These are phyloP conservation scores for Corymbia citriodora DNA, from an alignment of 441 rosid species.

Conservation along the genomic window DNA sequence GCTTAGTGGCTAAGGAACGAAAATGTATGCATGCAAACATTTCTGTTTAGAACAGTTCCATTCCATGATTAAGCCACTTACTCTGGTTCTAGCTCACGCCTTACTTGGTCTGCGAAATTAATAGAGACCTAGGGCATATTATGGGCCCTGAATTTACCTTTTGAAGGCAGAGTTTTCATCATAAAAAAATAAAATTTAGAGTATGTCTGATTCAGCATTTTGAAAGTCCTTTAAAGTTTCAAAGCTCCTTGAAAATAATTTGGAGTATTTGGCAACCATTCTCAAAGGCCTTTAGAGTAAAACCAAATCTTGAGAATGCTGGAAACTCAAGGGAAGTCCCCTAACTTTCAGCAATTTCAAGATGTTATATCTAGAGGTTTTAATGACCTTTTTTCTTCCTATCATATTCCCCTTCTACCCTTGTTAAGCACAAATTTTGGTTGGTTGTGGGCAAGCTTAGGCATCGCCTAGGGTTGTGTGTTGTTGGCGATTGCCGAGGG, in stretches of 20 bases:
- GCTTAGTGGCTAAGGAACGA: neutral
- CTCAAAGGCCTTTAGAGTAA: neutral
- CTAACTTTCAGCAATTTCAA: neutral
- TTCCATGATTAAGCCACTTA: neutral
- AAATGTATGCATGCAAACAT: neutral
- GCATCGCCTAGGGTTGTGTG: accelerated
- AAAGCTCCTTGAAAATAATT: neutral
- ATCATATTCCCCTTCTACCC: neutral
- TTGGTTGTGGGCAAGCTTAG: neutral
- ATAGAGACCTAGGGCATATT: neutral
- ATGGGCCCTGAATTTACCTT: neutral
- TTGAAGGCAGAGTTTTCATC: neutral
- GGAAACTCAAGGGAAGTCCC: neutral
- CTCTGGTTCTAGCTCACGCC: neutral
- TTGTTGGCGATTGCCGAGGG: neutral
- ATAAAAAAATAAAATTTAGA: neutral
- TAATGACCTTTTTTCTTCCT: neutral
- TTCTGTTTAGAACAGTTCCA: neutral
- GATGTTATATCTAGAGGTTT: neutral
- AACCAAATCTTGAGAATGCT: neutral
- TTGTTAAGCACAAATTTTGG: neutral
- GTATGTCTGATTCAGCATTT: neutral
- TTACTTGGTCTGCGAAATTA: neutral
- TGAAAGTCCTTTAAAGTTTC: too few relatives aligned
- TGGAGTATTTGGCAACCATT: neutral